phyloP scores from a whole-genome alignment of 208 protist genomes.

The Wallacemonas sp. region DNA sequence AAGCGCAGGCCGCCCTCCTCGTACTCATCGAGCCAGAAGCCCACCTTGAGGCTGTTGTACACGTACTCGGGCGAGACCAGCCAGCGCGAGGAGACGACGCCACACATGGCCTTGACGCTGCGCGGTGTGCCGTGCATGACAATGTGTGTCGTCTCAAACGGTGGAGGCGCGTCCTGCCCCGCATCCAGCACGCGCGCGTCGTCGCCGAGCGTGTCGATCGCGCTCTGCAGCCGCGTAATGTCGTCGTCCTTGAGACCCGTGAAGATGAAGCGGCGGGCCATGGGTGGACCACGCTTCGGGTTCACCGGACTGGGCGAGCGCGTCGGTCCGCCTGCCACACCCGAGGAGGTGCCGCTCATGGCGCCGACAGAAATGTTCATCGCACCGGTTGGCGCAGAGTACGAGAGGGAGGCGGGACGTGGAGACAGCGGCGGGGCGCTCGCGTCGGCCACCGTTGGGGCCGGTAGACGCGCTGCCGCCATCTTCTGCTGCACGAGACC shows the following conservation, averaged over 20 bases:
- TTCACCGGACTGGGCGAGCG: conserved; percentile 84
- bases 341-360: conserved; percentile 56
- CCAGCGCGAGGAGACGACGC: conserved; percentile 75
- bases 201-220: conserved; percentile 52
- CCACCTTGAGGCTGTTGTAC: conserved; percentile 49
- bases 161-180: conserved; percentile 65
- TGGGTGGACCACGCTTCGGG: conserved; percentile 61
- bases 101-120: conserved; percentile 84
- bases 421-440: conserved; percentile 25
- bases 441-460: conserved; percentile 13
- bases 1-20: conserved; percentile 70
- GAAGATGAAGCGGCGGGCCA: conserved; percentile 71
- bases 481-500: conserved; percentile 1
- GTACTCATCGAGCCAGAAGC: conserved; percentile 84
- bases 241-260: conserved; percentile 69
- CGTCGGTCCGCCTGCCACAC: conserved; percentile 56
- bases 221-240: conserved; percentile 33
- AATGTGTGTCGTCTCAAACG: conserved; percentile 67
- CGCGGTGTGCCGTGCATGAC: conserved; percentile 76
- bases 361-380: conserved; percentile 6
- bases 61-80: conserved; percentile 82
- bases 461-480: not conserved
- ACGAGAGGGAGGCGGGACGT: conserved; percentile 27
- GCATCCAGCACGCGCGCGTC: conserved; percentile 48
- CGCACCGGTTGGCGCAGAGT: too few species aligned